phyloP scores from a whole-genome alignment of 2,329 filamentous ascomycete species.

The Botrytis pseudocinerea region DNA sequence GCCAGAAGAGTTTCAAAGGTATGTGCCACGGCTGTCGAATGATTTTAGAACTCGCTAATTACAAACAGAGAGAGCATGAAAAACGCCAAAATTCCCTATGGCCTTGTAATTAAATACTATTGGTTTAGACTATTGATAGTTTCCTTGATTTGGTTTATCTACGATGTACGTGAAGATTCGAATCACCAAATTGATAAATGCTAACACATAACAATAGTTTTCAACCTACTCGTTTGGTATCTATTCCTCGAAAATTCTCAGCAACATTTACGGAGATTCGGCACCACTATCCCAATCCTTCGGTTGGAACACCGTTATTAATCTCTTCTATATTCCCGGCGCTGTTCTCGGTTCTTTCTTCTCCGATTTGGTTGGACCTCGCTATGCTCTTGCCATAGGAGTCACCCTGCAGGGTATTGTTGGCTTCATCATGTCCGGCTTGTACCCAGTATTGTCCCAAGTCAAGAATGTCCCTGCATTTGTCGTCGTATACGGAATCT shows the following conservation, averaged over 20 bases:
- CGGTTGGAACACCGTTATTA: conserved; percentile 87
- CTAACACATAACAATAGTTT: conserved; percentile 53
- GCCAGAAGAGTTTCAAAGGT: conserved; percentile 69
- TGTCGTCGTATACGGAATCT: conserved; percentile 77
- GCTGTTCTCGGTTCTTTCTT: conserved; percentile 75
- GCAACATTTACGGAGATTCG: conserved; percentile 58
- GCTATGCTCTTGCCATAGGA: conserved; percentile 69
- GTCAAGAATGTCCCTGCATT: conserved; percentile 70
- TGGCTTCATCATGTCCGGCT: conserved; percentile 86
- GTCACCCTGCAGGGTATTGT: conserved; percentile 73
- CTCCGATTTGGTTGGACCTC: conserved; percentile 77
- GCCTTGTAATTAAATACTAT: conserved; percentile 64
- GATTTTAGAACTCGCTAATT: conserved; percentile 16
- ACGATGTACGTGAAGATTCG: conserved; percentile 54
- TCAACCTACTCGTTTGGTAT: conserved; percentile 82
- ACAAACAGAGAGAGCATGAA: conserved; percentile 40
- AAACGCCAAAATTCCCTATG: conserved; percentile 54
- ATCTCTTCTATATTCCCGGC: conserved; percentile 85
- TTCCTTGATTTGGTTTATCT: conserved; percentile 80
- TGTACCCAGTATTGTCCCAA: conserved; percentile 69
- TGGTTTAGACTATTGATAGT: conserved; percentile 71
- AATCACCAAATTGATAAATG: neutral
- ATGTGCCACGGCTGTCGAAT: neutral
- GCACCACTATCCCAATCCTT: conserved; percentile 74
- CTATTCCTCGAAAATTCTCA: conserved; percentile 75